These are phyloP conservation scores for Lizanozyma gosingica DNA, from an alignment of 1,139 yeast genomes.

Conservation along the genomic window DNA sequence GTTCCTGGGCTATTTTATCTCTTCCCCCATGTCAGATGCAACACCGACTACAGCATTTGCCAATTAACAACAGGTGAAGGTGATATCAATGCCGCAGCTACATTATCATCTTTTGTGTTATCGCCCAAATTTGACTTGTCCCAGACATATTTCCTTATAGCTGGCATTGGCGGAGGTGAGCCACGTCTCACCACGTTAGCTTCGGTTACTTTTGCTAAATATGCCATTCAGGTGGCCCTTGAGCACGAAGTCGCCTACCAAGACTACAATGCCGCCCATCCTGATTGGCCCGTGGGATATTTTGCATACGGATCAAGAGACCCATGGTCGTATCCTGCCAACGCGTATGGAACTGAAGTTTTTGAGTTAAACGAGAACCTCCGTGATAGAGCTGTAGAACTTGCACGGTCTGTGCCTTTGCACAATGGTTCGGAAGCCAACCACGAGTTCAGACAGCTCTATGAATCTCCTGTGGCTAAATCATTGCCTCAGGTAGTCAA, in stretches of 20 bases:
- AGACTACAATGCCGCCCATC: conserved; percentile 28
- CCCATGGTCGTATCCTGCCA: conserved; percentile 44
- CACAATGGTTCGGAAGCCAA: conserved; percentile 38
- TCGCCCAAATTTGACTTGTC: conserved; percentile 49
- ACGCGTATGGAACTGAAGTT: conserved; percentile 60
- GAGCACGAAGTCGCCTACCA: conserved; percentile 49
- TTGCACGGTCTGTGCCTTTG: conserved; percentile 39
- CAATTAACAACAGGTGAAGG: conserved; percentile 63
- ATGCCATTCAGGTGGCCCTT: conserved; percentile 54
- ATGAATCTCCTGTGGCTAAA: conserved; percentile 42
- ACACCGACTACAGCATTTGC: conserved; percentile 44
- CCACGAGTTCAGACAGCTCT: conserved; percentile 37
- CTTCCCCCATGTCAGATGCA: conserved; percentile 50
- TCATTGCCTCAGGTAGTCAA: conserved; percentile 39
- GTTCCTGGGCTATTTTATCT: conserved; percentile 59
- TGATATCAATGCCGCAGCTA: conserved; percentile 58
- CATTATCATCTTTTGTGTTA: conserved; percentile 46
- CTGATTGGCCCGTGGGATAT: conserved; percentile 52
- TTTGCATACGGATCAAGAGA: conserved; percentile 45
- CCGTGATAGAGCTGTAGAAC: conserved; percentile 47
- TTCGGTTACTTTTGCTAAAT: conserved; percentile 52
- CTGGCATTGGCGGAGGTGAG: conserved; percentile 63
- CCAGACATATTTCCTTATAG: conserved; percentile 51
- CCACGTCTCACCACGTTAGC: conserved; percentile 42
- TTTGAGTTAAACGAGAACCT: conserved; percentile 53